Percentiles rank a stretch among this genome's conserved stretches.
These are phyloP conservation scores for Passalora sequoiae DNA, from an alignment of 2,329 filamentous ascomycete genomes.

Conservation along the genomic window DNA sequence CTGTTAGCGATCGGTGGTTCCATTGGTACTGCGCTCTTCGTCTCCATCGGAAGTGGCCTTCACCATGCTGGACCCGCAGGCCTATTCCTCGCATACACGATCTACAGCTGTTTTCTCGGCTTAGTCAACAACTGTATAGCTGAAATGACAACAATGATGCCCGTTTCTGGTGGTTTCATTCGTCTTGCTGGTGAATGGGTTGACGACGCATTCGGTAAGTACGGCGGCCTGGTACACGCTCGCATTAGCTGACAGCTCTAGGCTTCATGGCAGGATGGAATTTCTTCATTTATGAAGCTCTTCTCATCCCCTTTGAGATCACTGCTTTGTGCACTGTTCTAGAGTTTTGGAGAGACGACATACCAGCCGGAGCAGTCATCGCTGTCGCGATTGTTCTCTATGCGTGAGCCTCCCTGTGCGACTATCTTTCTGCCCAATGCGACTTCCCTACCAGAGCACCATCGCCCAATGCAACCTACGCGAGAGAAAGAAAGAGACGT, in stretches of 20 bases:
- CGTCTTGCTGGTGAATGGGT: slow-evolving; percentile 61
- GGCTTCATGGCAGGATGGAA: slow-evolving; percentile 49
- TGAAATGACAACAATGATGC: slow-evolving; percentile 49
- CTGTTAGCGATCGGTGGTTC: slow-evolving; percentile 30
- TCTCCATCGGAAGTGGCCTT: slow-evolving; percentile 52
- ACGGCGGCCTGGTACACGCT: no score
- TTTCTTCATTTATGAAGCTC: slow-evolving; percentile 48
- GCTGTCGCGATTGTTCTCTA: slow-evolving; percentile 36
- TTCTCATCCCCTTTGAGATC: slow-evolving; percentile 51
- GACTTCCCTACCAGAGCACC: slow-evolving; percentile 7
- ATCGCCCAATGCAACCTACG: slow-evolving; percentile 4
- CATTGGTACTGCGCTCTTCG: slow-evolving; percentile 27
- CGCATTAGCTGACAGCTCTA: neutral
- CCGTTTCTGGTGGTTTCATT: slow-evolving; percentile 47
- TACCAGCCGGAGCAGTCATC: slow-evolving; percentile 40
- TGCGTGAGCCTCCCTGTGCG: slow-evolving; percentile 15
- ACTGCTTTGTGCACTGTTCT: slow-evolving; percentile 41
- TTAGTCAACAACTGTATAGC: slow-evolving; percentile 61
- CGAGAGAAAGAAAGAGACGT: slow-evolving; percentile 4
- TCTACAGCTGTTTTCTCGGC: slow-evolving; percentile 53
- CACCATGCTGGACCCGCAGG: slow-evolving; percentile 46
- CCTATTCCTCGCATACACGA: slow-evolving; percentile 54
- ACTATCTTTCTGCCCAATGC: slow-evolving; percentile 5
- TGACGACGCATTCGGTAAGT: slow-evolving; percentile 50
- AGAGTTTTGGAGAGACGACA: slow-evolving; percentile 43